phyloP scores from a whole-genome alignment of 1,284 basidiomycete species.

The Ceratobasidium sp. region DNA sequence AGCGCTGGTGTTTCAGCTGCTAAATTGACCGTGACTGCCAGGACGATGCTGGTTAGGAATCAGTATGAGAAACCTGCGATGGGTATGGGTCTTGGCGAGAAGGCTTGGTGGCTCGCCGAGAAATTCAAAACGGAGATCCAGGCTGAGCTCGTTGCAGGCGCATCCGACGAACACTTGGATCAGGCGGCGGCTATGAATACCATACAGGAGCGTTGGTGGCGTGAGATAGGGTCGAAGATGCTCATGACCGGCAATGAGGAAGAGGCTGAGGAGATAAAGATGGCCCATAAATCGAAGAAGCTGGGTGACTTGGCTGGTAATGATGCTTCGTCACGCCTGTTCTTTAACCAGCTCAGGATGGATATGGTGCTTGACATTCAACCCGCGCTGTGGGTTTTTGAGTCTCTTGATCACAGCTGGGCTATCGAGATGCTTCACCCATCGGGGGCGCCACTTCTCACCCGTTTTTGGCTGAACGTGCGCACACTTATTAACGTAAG shows the following conservation, averaged over 20 bases:
- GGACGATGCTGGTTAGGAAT: not conserved
- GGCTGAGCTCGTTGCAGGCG: not conserved
- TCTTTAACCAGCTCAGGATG: too few relatives aligned
- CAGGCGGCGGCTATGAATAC: not conserved
- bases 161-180: not conserved
- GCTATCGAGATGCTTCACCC: too few relatives aligned
- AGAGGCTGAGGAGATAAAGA: not conserved
- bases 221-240: not conserved
- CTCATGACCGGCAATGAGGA: not conserved
- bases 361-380: too few relatives aligned
- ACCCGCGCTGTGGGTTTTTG: too few relatives aligned
- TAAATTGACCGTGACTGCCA: not conserved
- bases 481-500: not conserved
- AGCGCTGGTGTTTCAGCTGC: not conserved
- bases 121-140: not conserved
- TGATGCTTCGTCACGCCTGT: too few relatives aligned
- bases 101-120: not conserved
- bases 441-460: too few relatives aligned
- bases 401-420: too few relatives aligned
- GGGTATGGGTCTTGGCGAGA: slow-evolving; percentile 1
- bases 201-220: not conserved
- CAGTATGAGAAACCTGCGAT: not conserved
- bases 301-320: too few relatives aligned
- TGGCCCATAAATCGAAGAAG: not conserved
- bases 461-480: too few relatives aligned